Conservation (phyloP, 2,329 filamentous ascomycete species). For the Cercospora brassicicola region DNA sequence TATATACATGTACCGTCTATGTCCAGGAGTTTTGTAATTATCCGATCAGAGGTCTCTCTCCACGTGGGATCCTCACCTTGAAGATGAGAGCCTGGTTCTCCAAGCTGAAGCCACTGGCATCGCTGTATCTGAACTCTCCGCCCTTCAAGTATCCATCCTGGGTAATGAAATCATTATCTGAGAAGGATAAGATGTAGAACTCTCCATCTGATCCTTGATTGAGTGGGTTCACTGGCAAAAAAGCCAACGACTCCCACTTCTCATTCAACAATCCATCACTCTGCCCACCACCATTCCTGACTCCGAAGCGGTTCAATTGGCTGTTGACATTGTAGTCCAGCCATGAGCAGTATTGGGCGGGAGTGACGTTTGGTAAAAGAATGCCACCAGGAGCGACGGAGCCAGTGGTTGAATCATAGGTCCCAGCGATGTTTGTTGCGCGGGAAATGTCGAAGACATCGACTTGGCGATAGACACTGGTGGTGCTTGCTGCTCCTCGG, state of each 20-base stretch:
- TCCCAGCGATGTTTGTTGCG: conserved; percentile 63
- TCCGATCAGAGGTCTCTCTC: conserved; percentile 23
- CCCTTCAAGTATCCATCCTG: conserved; percentile 64
- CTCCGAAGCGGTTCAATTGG: conserved; percentile 64
- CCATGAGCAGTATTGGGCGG: conserved; percentile 63
- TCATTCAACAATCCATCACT: conserved; percentile 65
- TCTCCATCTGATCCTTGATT: conserved; percentile 53
- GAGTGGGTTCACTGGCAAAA: conserved; percentile 58
- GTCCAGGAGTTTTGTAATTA: too few species aligned
- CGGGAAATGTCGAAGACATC: conserved; percentile 66
- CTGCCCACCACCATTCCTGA: conserved; percentile 67
- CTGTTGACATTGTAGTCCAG: conserved; percentile 64
- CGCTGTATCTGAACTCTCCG: conserved; percentile 58
- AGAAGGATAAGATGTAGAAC: conserved; percentile 67
- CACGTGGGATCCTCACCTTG: conserved; percentile 53
- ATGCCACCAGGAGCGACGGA: conserved; percentile 53
- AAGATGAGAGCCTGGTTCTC: conserved; percentile 66
- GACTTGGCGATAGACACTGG: conserved; percentile 63
- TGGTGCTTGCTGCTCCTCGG: conserved; percentile 55
- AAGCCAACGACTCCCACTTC: conserved; percentile 71
- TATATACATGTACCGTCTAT: conserved; percentile 7
- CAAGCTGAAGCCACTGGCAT: conserved; percentile 58
- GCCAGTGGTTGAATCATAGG: conserved; percentile 42
- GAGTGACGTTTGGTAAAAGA: conserved; percentile 55
- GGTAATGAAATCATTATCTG: conserved; percentile 75